Evolutionary conservation across 495 filamentous ascomycete species (phyloP).

Genomic region (Penicillium verhagenii): DNA sequence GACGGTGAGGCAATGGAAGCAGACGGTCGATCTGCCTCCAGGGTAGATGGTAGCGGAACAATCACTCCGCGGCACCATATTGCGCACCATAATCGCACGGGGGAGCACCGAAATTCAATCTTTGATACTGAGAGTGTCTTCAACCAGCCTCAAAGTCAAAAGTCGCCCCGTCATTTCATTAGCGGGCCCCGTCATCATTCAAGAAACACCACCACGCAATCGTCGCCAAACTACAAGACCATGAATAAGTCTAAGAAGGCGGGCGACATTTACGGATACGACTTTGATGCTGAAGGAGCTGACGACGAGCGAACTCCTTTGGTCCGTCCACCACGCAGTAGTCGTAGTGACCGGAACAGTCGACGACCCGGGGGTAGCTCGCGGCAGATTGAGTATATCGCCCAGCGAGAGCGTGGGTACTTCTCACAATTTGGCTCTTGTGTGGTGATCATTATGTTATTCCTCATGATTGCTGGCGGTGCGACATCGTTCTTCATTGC

Average conservation of each 20-base stretch:
- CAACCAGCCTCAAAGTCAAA: conserved; percentile 43
- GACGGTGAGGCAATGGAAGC: conserved; percentile 62
- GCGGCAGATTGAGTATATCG: conserved; percentile 74
- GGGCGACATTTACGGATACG: conserved; percentile 59
- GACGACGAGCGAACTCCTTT: conserved; percentile 92
- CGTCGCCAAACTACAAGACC: conserved; percentile 38
- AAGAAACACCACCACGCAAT: conserved; percentile 33
- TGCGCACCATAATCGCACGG: conserved; percentile 57
- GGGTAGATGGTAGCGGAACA: conserved; percentile 58
- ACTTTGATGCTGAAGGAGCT: conserved; percentile 71
- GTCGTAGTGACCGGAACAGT: conserved; percentile 44
- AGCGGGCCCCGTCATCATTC: conserved; percentile 37
- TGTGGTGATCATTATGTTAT: conserved; percentile 67
- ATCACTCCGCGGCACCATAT: conserved; percentile 69
- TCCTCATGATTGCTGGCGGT: conserved; percentile 74
- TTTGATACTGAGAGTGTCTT: conserved; percentile 78
- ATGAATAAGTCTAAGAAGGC: conserved; percentile 50
- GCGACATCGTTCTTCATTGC: conserved; percentile 84
- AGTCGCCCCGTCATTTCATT: conserved; percentile 61
- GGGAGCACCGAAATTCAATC: conserved; percentile 66
- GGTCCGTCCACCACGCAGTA: conserved; percentile 59
- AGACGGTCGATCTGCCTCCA: conserved; percentile 59
- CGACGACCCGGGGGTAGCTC: conserved; percentile 57
- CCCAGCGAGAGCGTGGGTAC: conserved; percentile 61
- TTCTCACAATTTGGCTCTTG: conserved; percentile 78